Conservation (phyloP, 2,329 filamentous ascomycete genomes). For the Coniochaeta hoffmannii region DNA sequence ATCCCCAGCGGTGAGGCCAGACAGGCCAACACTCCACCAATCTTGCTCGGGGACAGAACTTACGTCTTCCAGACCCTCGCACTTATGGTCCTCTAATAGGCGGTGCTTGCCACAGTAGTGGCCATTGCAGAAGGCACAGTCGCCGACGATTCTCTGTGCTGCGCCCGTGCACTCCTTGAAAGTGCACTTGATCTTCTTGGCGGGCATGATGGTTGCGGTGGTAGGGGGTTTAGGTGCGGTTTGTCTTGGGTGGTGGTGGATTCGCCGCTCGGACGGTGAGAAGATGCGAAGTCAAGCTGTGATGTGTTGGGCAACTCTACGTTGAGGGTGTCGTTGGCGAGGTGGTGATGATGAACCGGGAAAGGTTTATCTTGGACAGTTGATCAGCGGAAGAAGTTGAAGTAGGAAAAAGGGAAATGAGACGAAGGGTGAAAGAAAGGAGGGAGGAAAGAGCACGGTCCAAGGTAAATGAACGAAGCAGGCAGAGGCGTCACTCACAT, state of each 20-base stretch:
- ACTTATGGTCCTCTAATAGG: constrained; percentile 90
- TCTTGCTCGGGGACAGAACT: constrained; percentile 28
- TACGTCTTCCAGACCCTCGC: constrained; percentile 82
- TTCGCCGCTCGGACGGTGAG: not conserved
- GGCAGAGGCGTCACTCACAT: constrained; percentile 1
- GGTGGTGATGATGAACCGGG: not conserved
- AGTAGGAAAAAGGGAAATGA: not conserved
- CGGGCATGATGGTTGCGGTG: constrained; percentile 47
- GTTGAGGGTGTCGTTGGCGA: not conserved
- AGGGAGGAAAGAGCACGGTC: not conserved
- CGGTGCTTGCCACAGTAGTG: constrained; percentile 95
- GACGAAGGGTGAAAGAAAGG: not conserved
- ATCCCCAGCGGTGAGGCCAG: constrained; percentile 23
- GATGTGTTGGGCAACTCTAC: not conserved
- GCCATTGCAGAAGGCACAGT: constrained; percentile 90
- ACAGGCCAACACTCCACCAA: constrained; percentile 19
- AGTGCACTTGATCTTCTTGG: constrained; percentile 76
- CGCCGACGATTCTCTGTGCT: constrained; percentile 89
- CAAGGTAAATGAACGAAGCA: not conserved
- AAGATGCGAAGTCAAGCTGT: not conserved
- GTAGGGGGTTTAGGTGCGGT: constrained; percentile 2
- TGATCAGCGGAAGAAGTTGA: not conserved
- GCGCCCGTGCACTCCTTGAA: constrained; percentile 84
- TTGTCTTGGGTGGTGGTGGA: not conserved
- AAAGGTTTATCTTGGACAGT: not conserved